Evolutionary conservation across 1,284 basidiomycete genomes (phyloP).

Genomic region (Megacollybia platyphylla): DNA sequence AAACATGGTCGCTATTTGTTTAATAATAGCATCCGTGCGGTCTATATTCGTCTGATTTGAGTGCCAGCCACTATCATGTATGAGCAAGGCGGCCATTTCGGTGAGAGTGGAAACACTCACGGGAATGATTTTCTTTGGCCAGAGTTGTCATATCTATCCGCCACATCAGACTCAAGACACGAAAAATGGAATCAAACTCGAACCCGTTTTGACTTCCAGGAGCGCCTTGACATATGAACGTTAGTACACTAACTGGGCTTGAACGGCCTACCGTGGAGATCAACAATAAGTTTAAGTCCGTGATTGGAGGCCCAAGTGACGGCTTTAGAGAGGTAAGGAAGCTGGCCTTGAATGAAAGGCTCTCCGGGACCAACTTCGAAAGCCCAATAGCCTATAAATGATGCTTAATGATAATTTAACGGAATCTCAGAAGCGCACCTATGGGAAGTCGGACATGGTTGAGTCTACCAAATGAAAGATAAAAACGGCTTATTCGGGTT

Average conservation of each 20-base stretch:
- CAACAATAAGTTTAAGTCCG: constrained; percentile 52
- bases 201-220: constrained; percentile 38
- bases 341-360: constrained; percentile 52
- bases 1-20: constrained; percentile 40
- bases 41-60: constrained; percentile 39
- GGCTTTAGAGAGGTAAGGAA: constrained; percentile 54
- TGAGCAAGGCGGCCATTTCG: constrained; percentile 2
- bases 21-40: constrained; percentile 56
- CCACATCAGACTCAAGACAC: constrained; percentile 10
- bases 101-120: constrained; percentile 4
- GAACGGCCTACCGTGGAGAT: constrained; percentile 39
- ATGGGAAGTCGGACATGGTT: constrained; percentile 42
- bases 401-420: constrained; percentile 44
- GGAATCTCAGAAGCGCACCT: constrained; percentile 37
- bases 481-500: constrained; percentile 37
- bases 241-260: background rate
- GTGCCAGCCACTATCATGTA: constrained; percentile 35
- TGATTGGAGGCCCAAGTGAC: constrained; percentile 53
- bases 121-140: constrained; percentile 57
- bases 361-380: constrained; percentile 35
- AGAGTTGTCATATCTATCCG: constrained; percentile 74
- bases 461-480: background rate
- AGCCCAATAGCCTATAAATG: constrained; percentile 52
- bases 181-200: constrained; percentile 72
- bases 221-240: constrained; percentile 15